Conservation (phyloP, 1,139 yeast species). For the Debaryomyces sp. region DNA sequence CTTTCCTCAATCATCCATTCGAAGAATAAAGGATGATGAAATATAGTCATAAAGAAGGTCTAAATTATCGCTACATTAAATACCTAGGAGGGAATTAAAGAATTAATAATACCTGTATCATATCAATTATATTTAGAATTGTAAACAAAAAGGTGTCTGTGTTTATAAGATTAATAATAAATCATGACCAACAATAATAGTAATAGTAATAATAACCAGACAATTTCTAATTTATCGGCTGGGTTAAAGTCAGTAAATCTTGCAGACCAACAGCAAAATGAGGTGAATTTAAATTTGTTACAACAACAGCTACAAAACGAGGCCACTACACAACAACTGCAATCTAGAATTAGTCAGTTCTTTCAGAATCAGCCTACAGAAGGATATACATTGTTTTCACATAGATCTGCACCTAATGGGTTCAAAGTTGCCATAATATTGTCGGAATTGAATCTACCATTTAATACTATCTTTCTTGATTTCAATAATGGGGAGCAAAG, state of each 20-base stretch:
- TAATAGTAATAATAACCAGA: slow-evolving; percentile 17
- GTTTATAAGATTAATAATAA: neutral
- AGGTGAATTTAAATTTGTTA: slow-evolving; percentile 40
- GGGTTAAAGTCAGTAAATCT: slow-evolving; percentile 51
- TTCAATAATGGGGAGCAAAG: slow-evolving; percentile 89
- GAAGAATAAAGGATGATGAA: neutral
- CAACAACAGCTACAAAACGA: slow-evolving; percentile 45
- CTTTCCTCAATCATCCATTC: slow-evolving; percentile 1
- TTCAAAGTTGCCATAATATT: slow-evolving; percentile 92
- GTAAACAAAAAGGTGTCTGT: neutral
- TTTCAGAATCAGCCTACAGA: slow-evolving; percentile 78
- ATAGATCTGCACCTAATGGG: slow-evolving; percentile 94
- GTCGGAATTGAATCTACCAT: slow-evolving; percentile 78
- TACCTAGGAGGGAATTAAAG: neutral
- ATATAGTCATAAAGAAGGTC: neutral
- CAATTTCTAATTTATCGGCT: slow-evolving; percentile 51
- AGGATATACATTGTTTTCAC: slow-evolving; percentile 87
- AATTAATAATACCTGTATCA: slow-evolving; percentile 5
- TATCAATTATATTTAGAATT: neutral
- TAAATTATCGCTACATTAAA: neutral
- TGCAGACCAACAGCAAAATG: slow-evolving; percentile 46
- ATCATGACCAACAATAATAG: slow-evolving; percentile 11
- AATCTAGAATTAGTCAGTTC: slow-evolving; percentile 68
- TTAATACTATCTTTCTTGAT: slow-evolving; percentile 84
- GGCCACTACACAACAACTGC: slow-evolving; percentile 41